Evolutionary conservation across 2,329 filamentous ascomycete species (phyloP), one percentile per base, ranked within the genome.

Genomic region (Paecilomyces formosus): DNA sequence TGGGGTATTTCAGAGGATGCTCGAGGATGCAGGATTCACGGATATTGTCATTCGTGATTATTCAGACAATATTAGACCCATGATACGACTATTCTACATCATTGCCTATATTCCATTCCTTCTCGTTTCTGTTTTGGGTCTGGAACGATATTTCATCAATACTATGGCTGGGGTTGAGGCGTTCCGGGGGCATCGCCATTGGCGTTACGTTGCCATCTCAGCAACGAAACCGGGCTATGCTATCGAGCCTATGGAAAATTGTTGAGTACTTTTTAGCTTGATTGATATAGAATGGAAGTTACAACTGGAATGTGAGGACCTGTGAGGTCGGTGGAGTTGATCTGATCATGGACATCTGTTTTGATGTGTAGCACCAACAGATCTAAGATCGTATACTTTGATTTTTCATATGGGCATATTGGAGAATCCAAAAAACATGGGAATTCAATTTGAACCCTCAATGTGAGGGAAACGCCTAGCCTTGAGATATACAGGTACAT

Each of bases 61-160:
- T 55, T 78, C 79, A 7, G 68, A 73, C 4, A 76, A 83, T 61
- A 76, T 82, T 54, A 66, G 68, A 53, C 81, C 80, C 3, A 79
- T 82, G 75, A 69, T 76, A 55, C 68, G 78, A 18, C 63, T 82
- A 1, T 82, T 82, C 64, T 82, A 71, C 61, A 13, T 76, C 1
- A 58, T 82, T 8, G 78, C 74, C 2, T 72, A 76, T 26, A 64
- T 82, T 9, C 80, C 80, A 2, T 82, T 77, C 63, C 65, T 76
- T 18, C 65, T 83, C 45, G 67, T 82, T 55, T 66, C 64, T 21
- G 63, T 81, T 1, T 62, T 82, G 3, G 66, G 71, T 0, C 67
- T 82, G 7, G 73, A 83, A 61, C 62, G 68, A 5, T 72, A 69
- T 45, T 82, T 82, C 54, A 73, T 79, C 57, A 83, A 82, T 62